phyloP scores from a whole-genome alignment of 192 early-diverging fungal genomes.

The Rhizophagus sp. region DNA sequence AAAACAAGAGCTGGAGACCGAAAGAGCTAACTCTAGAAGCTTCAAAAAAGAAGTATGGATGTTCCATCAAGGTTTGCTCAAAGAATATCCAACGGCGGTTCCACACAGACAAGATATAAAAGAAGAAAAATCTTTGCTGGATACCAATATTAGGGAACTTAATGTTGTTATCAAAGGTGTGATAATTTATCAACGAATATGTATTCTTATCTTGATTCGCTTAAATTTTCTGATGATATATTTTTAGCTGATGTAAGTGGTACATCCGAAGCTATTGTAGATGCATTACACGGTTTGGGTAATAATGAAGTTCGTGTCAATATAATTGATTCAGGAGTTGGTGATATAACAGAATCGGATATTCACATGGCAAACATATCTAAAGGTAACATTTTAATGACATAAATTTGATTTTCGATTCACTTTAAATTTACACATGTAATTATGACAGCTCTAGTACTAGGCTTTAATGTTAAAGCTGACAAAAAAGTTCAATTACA shows the following conservation, averaged over 20 bases:
- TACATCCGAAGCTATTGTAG: conserved; percentile 84
- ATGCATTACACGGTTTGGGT: conserved; percentile 75
- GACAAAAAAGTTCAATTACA: conserved; percentile 69
- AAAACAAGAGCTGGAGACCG: conserved; percentile 52
- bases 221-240: conserved; percentile 15
- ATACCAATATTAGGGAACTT: conserved; percentile 48
- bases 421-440: conserved; percentile 1
- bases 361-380: conserved; percentile 66
- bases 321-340: conserved; percentile 81
- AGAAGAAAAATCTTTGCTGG: conserved; percentile 41
- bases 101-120: conserved; percentile 34
- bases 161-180: conserved; percentile 71
- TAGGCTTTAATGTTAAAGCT: conserved; percentile 88
- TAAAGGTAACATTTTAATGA: conserved; percentile 9
- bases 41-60: conserved; percentile 64
- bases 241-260: conserved; percentile 85
- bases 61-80: conserved; percentile 64
- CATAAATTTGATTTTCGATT: background rate
- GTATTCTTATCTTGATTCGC: conserved; percentile 8
- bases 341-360: conserved; percentile 84
- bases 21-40: conserved; percentile 50
- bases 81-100: conserved; percentile 51
- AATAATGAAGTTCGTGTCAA: conserved; percentile 72
- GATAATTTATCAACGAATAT: background rate
- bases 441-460: conserved; percentile 53